Base-by-base conservation (phyloP, 139 green algal genomes). In the Coelastrella sp. region DNA sequence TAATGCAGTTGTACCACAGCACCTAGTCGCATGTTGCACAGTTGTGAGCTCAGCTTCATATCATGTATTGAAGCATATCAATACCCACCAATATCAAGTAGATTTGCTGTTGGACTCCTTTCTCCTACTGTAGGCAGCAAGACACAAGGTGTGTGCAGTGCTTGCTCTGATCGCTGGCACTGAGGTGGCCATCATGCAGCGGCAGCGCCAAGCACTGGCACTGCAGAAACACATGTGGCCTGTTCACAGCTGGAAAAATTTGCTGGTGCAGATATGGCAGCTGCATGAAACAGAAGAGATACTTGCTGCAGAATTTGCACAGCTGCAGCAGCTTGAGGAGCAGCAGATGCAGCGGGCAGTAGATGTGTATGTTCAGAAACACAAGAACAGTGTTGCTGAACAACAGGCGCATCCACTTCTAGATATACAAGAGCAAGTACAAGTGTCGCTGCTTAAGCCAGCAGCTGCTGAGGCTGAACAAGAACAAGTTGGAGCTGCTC, bases 221-320 rank as follows among this genome's bases (percentile, higher is more conserved):
- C 57, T 84, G 59, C 51, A 60, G 77, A 32, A 84, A 38, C 59
- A 25, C n/a, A 62, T 81, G 48, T 66, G 50, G 73, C 32, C 21
- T 2, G 73, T 81, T 23, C 3, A 15, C 4, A 11, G 15, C 50
- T 81, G 73, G 73, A 35, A 34, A 19, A 7, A 6, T 9, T 19
- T 67, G 73, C 50, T 81, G 73, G 4, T 37, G 25, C 27, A 60
- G 11, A 32, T 21, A 35, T 48, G 73, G 73, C 15, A 45, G 73
- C 50, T 81, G 59, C 59, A 62, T 30, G 50, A 57, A 25, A 37
- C 76, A 35, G 59, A 84, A 57, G 30, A 74, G 38, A 11, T 23
- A 27, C 76, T 72, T 48, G 76, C 57, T 3, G 57, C 27, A n/a
- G 76, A 81, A 32, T n/a, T 81, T 23, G 50, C 15, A 2, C 23